phyloP scores from a whole-genome alignment of 176 grass and related monocot species.

The Oryza coarctata region DNA sequence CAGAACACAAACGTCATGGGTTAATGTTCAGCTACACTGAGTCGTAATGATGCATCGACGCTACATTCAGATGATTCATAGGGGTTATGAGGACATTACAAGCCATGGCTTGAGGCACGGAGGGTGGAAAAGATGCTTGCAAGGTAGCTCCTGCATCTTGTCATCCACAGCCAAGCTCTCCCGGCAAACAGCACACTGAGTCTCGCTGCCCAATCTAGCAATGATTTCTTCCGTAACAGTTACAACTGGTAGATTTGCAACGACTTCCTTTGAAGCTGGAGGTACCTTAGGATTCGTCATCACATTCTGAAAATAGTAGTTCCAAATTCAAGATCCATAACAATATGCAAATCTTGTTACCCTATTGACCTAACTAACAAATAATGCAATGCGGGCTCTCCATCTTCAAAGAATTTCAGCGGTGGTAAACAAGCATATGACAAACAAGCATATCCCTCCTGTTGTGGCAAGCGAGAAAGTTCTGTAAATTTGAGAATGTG shows the following conservation, averaged over 20 bases:
- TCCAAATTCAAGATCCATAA: background rate
- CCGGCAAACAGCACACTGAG: conserved; percentile 89
- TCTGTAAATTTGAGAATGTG: conserved; percentile 1
- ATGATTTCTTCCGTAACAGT: conserved; percentile 66
- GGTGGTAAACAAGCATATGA: conserved; percentile 8
- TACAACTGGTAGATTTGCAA: conserved; percentile 82
- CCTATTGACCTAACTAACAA: background rate
- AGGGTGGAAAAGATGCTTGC: conserved; percentile 99
- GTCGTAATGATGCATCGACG: background rate
- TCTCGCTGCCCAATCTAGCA: conserved; percentile 67
- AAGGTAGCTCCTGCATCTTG: conserved; percentile 98
- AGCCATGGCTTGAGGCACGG: conserved; percentile 93
- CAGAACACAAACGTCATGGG: background rate
- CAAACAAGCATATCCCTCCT: background rate
- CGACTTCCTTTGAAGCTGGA: conserved; percentile 90
- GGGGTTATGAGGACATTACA: conserved; percentile 35
- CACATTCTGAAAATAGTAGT: conserved; percentile 53
- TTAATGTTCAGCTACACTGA: conserved; percentile 9
- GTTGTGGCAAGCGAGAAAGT: background rate
- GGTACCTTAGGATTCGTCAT: conserved; percentile 49
- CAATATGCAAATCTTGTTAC: conserved; percentile 1
- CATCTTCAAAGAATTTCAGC: background rate
- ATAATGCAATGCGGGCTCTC: background rate
- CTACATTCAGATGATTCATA: background rate
- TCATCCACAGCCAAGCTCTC: conserved; percentile 77